Evolutionary conservation across 2,329 filamentous ascomycete genomes (phyloP).

Genomic region (Dothistroma pini): DNA sequence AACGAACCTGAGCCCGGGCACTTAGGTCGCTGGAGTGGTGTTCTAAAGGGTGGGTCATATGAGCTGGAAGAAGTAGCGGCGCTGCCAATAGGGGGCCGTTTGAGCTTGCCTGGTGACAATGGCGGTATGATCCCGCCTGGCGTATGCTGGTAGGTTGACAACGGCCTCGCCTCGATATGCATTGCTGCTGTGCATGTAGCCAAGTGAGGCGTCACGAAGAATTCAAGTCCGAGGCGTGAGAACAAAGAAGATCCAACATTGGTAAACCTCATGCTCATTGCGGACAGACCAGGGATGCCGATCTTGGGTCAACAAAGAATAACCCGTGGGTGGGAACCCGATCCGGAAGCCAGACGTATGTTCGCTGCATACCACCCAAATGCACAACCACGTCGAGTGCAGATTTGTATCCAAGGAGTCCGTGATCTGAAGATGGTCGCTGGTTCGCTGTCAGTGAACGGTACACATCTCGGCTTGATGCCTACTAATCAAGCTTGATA

Average conservation of each 20-base stretch:
- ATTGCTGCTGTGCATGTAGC: conserved; percentile 13
- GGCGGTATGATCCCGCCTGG: conserved; percentile 21
- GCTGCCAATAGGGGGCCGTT: conserved; percentile 17
- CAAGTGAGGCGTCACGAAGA: background rate
- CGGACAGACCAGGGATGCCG: conserved; percentile 3
- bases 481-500: background rate
- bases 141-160: conserved; percentile 22
- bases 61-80: conserved; percentile 11
- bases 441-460: background rate
- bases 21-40: conserved; percentile 8
- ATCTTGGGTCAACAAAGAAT: conserved; percentile 2
- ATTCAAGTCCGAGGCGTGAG: background rate
- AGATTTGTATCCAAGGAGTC: background rate
- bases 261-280: background rate
- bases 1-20: conserved; percentile 16
- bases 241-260: conserved; percentile 12
- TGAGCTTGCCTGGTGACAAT: conserved; percentile 9
- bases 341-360: background rate
- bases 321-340: background rate
- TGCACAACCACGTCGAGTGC: background rate
- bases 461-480: background rate
- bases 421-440: background rate
- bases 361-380: background rate
- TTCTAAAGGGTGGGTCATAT: conserved; percentile 6
- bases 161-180: conserved; percentile 27